Evolutionary conservation across 2,329 filamentous ascomycete genomes (phyloP).

Genomic region (Sclerotinia borealis): DNA sequence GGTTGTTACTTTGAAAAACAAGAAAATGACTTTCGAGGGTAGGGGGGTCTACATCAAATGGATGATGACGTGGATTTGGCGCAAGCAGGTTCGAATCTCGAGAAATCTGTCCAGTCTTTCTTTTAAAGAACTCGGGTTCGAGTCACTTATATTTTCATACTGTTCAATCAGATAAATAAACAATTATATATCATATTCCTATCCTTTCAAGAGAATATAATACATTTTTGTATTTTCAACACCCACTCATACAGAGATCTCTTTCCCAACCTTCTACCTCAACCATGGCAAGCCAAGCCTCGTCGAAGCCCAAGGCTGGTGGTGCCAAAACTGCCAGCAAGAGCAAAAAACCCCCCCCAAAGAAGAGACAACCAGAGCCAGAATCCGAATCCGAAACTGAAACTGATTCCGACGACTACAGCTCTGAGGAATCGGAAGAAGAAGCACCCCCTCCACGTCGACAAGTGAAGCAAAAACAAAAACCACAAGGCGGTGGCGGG

Average conservation of each 20-base stretch:
- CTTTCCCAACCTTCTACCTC: not conserved
- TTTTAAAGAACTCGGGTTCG: slow-evolving; percentile 9
- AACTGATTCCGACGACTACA: slow-evolving; percentile 10
- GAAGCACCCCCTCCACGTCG: slow-evolving; percentile 9
- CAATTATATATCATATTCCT: not conserved
- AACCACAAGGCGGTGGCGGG: slow-evolving; percentile 1
- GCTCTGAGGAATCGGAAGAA: slow-evolving; percentile 5
- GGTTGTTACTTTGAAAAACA: slow-evolving; percentile 5
- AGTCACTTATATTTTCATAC: not conserved
- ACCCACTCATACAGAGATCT: not conserved
- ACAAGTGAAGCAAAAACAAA: slow-evolving; percentile 6
- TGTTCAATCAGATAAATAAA: not conserved
- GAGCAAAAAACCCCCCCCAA: slow-evolving; percentile 7
- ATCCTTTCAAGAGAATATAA: not conserved
- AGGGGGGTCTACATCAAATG: not conserved
- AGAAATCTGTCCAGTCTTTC: slow-evolving; percentile 6
- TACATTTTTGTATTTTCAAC: not conserved
- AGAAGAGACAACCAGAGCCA: not conserved
- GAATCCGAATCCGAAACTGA: slow-evolving; percentile 1
- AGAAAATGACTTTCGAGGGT: not conserved
- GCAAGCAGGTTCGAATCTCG: not conserved
- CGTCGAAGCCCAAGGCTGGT: slow-evolving; percentile 6
- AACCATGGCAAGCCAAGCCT: slow-evolving; percentile 6
- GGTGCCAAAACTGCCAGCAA: slow-evolving; percentile 5
- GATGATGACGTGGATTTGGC: slow-evolving; percentile 10